Evolutionary conservation across 2,329 filamentous ascomycete genomes (phyloP).

Genomic region (Alternaria dauci): DNA sequence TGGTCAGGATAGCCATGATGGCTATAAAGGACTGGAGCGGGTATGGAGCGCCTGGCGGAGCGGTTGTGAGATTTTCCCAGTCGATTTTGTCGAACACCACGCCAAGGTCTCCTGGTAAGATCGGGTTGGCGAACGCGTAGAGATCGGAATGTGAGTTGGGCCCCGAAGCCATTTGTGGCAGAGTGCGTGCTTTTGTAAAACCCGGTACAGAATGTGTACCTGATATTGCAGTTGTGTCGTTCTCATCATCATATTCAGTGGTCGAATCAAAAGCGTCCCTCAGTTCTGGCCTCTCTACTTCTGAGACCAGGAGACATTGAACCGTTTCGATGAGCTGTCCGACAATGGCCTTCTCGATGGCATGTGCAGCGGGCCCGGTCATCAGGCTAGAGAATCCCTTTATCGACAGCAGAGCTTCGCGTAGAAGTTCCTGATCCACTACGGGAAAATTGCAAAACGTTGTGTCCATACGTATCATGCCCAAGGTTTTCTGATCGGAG

Average conservation of each 20-base stretch:
- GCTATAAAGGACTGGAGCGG: constrained; percentile 23
- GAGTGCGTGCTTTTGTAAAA: background rate
- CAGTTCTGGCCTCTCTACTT: background rate
- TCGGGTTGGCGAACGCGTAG: constrained; percentile 14
- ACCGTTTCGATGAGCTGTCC: constrained; percentile 21
- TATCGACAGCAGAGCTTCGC: constrained; percentile 23
- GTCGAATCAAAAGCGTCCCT: background rate
- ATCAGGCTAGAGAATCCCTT: constrained; percentile 13
- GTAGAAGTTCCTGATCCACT: constrained; percentile 20
- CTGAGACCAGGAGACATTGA: constrained; percentile 17
- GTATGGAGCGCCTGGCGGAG: constrained; percentile 8
- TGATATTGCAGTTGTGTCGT: background rate
- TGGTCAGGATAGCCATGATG: constrained; percentile 23
- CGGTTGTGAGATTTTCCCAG: constrained; percentile 15
- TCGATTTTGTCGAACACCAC: constrained; percentile 12
- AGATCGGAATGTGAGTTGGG: background rate
- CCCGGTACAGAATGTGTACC: background rate
- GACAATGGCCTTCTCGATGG: constrained; percentile 27
- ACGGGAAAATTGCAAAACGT: constrained; percentile 19
- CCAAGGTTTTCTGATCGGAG: constrained; percentile 14
- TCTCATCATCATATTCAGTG: background rate
- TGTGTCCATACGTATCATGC: constrained; percentile 12
- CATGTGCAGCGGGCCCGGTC: background rate
- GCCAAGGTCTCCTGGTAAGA: constrained; percentile 9
- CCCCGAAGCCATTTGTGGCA: background rate